Evolutionary conservation across 139 green algal species (phyloP), one percentile per base, ranked within the genome.

Genomic region (Picochlorum sp.): DNA sequence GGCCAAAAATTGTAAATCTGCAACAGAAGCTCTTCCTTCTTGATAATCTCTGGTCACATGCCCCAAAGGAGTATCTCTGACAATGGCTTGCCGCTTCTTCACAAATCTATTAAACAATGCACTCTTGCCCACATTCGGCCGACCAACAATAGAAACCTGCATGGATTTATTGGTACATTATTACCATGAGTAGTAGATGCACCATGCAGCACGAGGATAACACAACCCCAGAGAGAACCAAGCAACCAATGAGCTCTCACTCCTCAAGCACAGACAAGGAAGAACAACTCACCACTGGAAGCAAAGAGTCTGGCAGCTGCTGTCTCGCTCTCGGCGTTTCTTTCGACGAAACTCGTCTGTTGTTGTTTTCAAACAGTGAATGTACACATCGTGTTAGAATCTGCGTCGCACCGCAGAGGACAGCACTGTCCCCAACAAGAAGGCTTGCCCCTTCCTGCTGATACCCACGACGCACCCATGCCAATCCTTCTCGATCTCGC

Each of bases 41-140:
- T 81, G 75, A 65, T 92, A 94, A 77, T 98, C 92, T 4, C 92
- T 77, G 0, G 92, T 98, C 14, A 97, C 88, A 69, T 98, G 92
- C 41, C 84, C 83, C 6, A 71, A 65, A 1, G 92, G 92, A 0
- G 92, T 98, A 79, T 98, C 78, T 63, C 83, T 76, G 55, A 96
- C 90, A 68, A 96, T 66, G 2, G 89, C 89, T 37, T 78, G 67
- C 2, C 71, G 59, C 16, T 74, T 63, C 1, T 75, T 28, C 3
- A 89, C 55, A 4, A 96, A 75, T 9, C 85, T 70, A 68, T 96
- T 96, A 83, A 92, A 96, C 16, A 96, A 74, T 11, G 89, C 85
- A 5, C 81, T 91, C 78, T 96, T 96, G 67, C 90, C 90, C 9
- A 96, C 90, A 62, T 96, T 96, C 14, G 90, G 89, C 3, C 86